These are phyloP conservation scores for Opeltia flavorubescens DNA, from an alignment of 495 filamentous ascomycete genomes.

Conservation along the genomic window DNA sequence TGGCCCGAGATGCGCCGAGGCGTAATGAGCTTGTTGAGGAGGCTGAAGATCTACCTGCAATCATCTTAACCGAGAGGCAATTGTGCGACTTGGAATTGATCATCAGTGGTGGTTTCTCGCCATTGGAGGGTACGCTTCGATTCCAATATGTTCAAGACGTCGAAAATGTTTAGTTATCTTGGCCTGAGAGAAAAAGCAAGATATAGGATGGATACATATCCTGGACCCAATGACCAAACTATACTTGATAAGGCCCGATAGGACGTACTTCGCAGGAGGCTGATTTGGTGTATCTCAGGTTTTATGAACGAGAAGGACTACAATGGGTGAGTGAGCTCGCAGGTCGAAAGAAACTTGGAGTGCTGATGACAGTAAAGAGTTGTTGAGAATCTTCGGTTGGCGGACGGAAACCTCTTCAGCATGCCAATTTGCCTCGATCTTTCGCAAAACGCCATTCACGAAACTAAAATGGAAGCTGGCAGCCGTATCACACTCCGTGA, in stretches of 20 bases:
- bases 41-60: constrained; percentile 73
- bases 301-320: constrained; percentile 98
- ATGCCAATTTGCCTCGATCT: constrained; percentile 95
- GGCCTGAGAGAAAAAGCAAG: too few relatives aligned
- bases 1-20: constrained; percentile 75
- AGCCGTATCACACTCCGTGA: constrained; percentile 77
- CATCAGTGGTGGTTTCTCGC: constrained; percentile 92
- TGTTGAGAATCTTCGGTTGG: constrained; percentile 70
- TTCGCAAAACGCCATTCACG: constrained; percentile 54
- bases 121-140: constrained; percentile 88
- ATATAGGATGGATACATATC: too few relatives aligned
- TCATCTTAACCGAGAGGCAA: constrained; percentile 80
- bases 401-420: constrained; percentile 82
- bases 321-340: constrained; percentile 50
- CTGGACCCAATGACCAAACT: too few relatives aligned
- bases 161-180: neutral
- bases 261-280: constrained; percentile 16
- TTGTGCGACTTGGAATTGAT: constrained; percentile 95
- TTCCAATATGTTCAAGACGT: neutral
- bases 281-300: constrained; percentile 35
- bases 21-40: constrained; percentile 64
- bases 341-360: neutral
- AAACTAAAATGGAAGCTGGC: constrained; percentile 60
- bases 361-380: constrained; percentile 42
- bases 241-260: too few relatives aligned